Evolutionary conservation across 1,284 basidiomycete species (phyloP).

Genomic region (Cryptococcus floricola): DNA sequence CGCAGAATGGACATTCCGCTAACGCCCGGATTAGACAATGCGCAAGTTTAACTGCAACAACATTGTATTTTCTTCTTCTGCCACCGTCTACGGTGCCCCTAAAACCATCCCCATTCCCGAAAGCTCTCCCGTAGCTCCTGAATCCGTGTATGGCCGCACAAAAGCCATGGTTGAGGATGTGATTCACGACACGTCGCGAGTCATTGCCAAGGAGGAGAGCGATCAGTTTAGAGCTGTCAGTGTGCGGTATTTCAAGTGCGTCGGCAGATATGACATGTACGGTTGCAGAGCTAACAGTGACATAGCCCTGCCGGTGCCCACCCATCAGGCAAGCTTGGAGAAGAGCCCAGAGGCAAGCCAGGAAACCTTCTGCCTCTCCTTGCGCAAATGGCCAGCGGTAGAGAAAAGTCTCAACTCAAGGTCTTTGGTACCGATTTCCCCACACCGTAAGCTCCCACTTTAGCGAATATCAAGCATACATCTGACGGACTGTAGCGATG

Average conservation of each 20-base stretch:
- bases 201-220: slow-evolving; percentile 50
- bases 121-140: slow-evolving; percentile 77
- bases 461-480: not conserved
- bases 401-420: slow-evolving; percentile 76
- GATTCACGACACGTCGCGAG: slow-evolving; percentile 81
- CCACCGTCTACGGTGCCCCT: slow-evolving; percentile 98
- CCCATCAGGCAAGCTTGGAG: slow-evolving; percentile 90
- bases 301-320: slow-evolving; percentile 90
- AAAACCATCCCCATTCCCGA: slow-evolving; percentile 92
- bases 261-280: slow-evolving; percentile 5
- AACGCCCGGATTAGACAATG: slow-evolving; percentile 62
- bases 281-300: not conserved
- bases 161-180: slow-evolving; percentile 93
- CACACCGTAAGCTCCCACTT: slow-evolving; percentile 63
- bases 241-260: slow-evolving; percentile 91
- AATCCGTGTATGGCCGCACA: slow-evolving; percentile 91
- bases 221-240: slow-evolving; percentile 37
- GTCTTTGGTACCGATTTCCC: slow-evolving; percentile 99
- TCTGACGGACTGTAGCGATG: slow-evolving; percentile 57
- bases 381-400: slow-evolving; percentile 91
- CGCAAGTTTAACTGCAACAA: slow-evolving; percentile 73
- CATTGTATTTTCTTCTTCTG: slow-evolving; percentile 95
- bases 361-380: slow-evolving; percentile 92
- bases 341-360: slow-evolving; percentile 91
- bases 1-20: not conserved